Evolutionary conservation across 495 filamentous ascomycete species (phyloP).

Genomic region (Xylaria bambusicola): DNA sequence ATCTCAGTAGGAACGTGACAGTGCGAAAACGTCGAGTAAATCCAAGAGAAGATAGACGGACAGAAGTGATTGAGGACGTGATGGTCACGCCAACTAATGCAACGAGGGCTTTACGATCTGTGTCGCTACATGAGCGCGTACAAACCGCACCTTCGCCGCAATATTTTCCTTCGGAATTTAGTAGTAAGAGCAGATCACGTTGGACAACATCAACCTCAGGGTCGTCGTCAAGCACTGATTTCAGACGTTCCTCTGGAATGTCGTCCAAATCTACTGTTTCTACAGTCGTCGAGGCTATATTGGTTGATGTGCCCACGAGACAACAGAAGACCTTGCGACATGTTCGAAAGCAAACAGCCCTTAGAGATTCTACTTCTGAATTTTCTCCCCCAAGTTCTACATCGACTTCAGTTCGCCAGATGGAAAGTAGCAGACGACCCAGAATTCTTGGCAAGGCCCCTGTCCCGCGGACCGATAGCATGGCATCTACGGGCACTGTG

Average conservation of each 20-base stretch:
- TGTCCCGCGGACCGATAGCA: slow-evolving; percentile 55
- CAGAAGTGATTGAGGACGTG: slow-evolving; percentile 51
- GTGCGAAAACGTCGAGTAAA: slow-evolving; percentile 51
- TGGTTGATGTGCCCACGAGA: slow-evolving; percentile 62
- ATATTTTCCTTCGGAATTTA: slow-evolving; percentile 23
- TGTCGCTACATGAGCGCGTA: slow-evolving; percentile 50
- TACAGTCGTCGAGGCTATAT: slow-evolving; percentile 69
- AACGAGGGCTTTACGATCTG: slow-evolving; percentile 48
- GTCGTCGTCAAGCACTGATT: slow-evolving; percentile 48
- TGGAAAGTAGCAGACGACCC: slow-evolving; percentile 28
- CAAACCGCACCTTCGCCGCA: slow-evolving; percentile 41
- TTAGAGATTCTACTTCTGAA: slow-evolving; percentile 57
- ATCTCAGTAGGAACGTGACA: slow-evolving; percentile 58
- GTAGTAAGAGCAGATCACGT: slow-evolving; percentile 28
- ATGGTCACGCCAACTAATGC: slow-evolving; percentile 51
- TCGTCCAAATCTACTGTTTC: slow-evolving; percentile 63
- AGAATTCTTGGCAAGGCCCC: slow-evolving; percentile 21
- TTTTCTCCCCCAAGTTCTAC: slow-evolving; percentile 51
- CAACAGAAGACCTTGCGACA: slow-evolving; percentile 66
- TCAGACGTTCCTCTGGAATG: slow-evolving; percentile 59
- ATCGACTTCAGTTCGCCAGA: slow-evolving; percentile 36
- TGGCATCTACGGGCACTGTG: slow-evolving; percentile 59
- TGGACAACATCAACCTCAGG: slow-evolving; percentile 39
- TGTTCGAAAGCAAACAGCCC: slow-evolving; percentile 58
- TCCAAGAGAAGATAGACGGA: slow-evolving; percentile 29